A percentile compares a stretch with the other conserved stretches of the same genome.
phyloP scores from a whole-genome alignment of 495 filamentous ascomycete genomes.

The Neurospora terricola region DNA sequence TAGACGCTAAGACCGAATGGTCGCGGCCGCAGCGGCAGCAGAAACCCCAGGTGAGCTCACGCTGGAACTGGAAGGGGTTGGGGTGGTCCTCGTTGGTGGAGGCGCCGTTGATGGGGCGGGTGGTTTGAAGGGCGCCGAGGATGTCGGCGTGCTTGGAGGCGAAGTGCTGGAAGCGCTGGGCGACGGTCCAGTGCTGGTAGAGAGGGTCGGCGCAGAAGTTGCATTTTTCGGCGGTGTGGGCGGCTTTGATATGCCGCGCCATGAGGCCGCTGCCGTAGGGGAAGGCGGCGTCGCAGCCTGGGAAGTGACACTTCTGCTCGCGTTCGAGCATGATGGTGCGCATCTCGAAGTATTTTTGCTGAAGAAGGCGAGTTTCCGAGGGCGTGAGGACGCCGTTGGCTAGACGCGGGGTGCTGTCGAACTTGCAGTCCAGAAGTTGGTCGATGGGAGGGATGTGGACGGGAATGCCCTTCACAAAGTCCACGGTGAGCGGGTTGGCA shows the following conservation, averaged over 20 bases:
- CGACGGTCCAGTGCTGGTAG: constrained; percentile 14
- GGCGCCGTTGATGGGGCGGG: background rate
- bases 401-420: constrained; percentile 19
- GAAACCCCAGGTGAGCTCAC: constrained; percentile 4
- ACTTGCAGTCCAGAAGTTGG: constrained; percentile 18
- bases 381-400: constrained; percentile 31
- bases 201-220: constrained; percentile 19
- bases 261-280: constrained; percentile 14
- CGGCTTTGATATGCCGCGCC: constrained; percentile 20
- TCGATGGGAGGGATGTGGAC: constrained; percentile 28
- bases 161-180: constrained; percentile 10
- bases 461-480: constrained; percentile 12
- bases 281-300: constrained; percentile 19
- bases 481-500: constrained; percentile 12
- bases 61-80: background rate
- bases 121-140: background rate
- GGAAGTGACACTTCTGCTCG: constrained; percentile 24
- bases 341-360: constrained; percentile 21
- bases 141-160: constrained; percentile 6
- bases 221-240: constrained; percentile 17
- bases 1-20: constrained; percentile 4
- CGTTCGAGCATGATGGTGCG: constrained; percentile 25
- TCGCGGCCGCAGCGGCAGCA: constrained; percentile 21
- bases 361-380: constrained; percentile 24
- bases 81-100: background rate